Conservation (phyloP, 306 rosid species). For the Dalbergia cochinchinensis region DNA sequence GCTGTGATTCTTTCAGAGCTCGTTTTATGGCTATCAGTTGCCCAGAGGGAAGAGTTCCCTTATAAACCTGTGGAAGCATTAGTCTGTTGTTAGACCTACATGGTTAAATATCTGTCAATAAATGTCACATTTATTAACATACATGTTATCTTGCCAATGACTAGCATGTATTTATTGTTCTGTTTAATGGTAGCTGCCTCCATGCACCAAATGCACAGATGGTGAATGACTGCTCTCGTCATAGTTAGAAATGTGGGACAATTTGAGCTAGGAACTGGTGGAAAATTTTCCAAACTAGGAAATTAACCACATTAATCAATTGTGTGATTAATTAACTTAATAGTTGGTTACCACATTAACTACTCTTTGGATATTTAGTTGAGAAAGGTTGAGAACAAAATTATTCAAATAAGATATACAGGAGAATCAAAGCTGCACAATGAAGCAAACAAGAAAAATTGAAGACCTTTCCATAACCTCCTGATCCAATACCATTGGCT, state of each 20-base stretch:
- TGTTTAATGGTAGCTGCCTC: no score
- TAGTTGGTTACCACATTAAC: neutral
- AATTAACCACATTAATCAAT: neutral
- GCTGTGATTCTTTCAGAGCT: slow-evolving; percentile 61
- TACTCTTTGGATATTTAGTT: neutral
- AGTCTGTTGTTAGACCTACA: neutral
- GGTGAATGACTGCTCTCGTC: no score
- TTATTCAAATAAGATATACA: neutral
- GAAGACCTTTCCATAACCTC: slow-evolving; percentile 75
- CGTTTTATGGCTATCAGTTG: slow-evolving; percentile 65
- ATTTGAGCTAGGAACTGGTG: neutral
- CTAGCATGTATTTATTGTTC: no score
- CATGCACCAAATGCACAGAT: no score
- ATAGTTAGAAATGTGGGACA: neutral
- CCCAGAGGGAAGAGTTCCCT: slow-evolving; percentile 59
- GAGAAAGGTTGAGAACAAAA: neutral
- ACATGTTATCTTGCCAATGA: neutral
- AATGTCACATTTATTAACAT: slow-evolving; percentile 6
- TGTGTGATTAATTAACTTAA: neutral
- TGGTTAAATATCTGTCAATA: neutral
- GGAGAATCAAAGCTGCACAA: neutral
- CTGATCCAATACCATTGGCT: slow-evolving; percentile 50
- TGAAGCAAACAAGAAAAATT: neutral
- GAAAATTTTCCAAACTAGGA: neutral
- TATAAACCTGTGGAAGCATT: slow-evolving; percentile 59